Evolutionary conservation across 2,329 filamentous ascomycete genomes (phyloP), one percentile per base, ranked within the genome.

Genomic region (Neonectria punicea): DNA sequence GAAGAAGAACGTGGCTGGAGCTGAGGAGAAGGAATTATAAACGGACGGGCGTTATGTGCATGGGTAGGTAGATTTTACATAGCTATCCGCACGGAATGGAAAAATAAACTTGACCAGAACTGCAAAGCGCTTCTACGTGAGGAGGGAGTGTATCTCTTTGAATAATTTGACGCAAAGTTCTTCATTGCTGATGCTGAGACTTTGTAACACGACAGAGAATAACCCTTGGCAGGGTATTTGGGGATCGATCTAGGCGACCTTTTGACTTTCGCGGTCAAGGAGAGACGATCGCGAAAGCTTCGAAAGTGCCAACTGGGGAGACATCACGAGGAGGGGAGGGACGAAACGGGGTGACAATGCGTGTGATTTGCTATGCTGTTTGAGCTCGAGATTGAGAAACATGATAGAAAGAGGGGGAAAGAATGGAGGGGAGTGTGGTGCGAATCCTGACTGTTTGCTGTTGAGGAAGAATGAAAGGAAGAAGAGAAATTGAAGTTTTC

Each of bases 141-240:
- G 57, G 55, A 66, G 47, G 51, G 51, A 56, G 84, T 90, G 88
- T 95, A 87, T 94, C 92, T 93, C 92, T 88, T 86, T 79, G 85
- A 87, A 47, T 73, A 77, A 87, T 88, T 93, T 91, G 93, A 95
- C 92, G 92, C 93, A 94, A 91, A 88, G 86, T 89, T 88, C 86
- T 80, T 93, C 92, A 92, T 90, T 77, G 91, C 90, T 82, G 82
- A 80, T 80, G 89, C 90, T 92, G 86, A 87, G 83, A 92, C 85
- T 87, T 89, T 94, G 93, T 93, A 95, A 94, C 92, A 95, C 92
- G 91, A 93, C 89, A 90, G 92, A 93, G 92, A 86, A 93, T 89
- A 89, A 91, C 90, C 89, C 90, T 93, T 93, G 91, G 91, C 90
- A 93, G 91, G 89, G 90, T 91, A 86, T 85, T 89, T 90, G 82